Base-by-base conservation (phyloP, 768 basidiomycete species). In the Lentinula sp. region DNA sequence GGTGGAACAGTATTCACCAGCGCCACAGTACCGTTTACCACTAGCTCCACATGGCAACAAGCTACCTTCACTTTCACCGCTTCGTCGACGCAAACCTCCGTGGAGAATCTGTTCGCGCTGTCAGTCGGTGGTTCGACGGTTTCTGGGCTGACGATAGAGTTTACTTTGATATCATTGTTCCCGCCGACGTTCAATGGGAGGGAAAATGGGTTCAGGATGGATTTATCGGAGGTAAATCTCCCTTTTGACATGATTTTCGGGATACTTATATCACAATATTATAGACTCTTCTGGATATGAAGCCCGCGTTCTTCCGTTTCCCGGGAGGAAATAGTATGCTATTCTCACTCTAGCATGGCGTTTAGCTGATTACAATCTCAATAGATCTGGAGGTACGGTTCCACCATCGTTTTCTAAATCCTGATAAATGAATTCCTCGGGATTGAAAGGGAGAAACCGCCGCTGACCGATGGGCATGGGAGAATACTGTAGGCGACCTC, bases 121-220 rank as follows among this genome's bases (percentile, higher is more conserved):
- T 80, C 81, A 0, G 66, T 87, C 7, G 73, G 84, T 54, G 80
- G 79, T 10, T 66, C 69, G 0, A 68, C 68, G 0, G 73, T 72
- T 0, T 68, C 72, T 0, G 81, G 78, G 4, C 71, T 79, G 23
- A 79, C 75, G 0, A 71, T 88, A 54, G 67, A 82, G 63, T 87
- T 87, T 59, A 80, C 83, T 0, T 75, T 87, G 75, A 76, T 87
- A 59, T 84, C 82, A 9, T 70, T 88, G 53, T 87, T 89, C 70
- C 87, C 87, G 0, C 86, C 87, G 6, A 88, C 85, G 3, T 88
- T 83, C 74, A 86, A 84, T 63, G 71, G 74, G 51, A 76, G 84
- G 54, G 61, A 68, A 45, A 88, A 88, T 65, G 87, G 87, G 0
- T 76, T 88, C 75, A 75, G 87, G 40, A 69, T 77, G 4, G 87